These are phyloP conservation scores for Sporothrix phasma DNA, from an alignment of 2,329 filamentous ascomycete species.

Conservation along the genomic window DNA sequence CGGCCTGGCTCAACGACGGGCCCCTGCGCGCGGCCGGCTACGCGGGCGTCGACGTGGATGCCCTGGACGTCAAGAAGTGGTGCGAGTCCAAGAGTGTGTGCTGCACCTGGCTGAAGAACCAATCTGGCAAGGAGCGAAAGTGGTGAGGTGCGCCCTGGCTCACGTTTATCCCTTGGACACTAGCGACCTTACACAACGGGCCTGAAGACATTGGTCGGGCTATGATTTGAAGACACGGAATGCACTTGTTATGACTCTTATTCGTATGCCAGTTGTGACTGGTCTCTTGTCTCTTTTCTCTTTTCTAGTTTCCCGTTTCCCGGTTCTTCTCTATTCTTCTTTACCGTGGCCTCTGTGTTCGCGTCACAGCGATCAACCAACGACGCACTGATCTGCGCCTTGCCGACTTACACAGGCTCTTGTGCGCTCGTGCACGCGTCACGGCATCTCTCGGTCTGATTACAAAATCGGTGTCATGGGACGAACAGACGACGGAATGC, in stretches of 20 bases:
- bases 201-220: not conserved
- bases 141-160: constrained; percentile 23
- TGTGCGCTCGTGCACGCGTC: not conserved
- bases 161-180: too few relatives aligned
- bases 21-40: constrained; percentile 52
- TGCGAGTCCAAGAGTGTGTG: constrained; percentile 81
- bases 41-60: constrained; percentile 53
- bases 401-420: too few relatives aligned
- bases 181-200: too few relatives aligned
- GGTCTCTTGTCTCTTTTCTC: not conserved
- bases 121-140: constrained; percentile 44
- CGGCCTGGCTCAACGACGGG: constrained; percentile 70
- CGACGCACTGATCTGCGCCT: too few relatives aligned
- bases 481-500: not conserved
- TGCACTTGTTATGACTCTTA: not conserved
- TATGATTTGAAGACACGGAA: not conserved
- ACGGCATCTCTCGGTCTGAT: not conserved
- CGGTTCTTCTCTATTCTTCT: not conserved
- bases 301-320: not conserved
- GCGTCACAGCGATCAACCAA: not conserved
- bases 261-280: too few relatives aligned
- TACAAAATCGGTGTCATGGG: too few relatives aligned
- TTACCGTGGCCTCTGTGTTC: not conserved
- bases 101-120: constrained; percentile 59
- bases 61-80: constrained; percentile 70